Percentiles rank a stretch among this genome's conserved stretches.
phyloP scores from a whole-genome alignment of 805 yeast genomes.

The Kluyveromyces lactis region DNA sequence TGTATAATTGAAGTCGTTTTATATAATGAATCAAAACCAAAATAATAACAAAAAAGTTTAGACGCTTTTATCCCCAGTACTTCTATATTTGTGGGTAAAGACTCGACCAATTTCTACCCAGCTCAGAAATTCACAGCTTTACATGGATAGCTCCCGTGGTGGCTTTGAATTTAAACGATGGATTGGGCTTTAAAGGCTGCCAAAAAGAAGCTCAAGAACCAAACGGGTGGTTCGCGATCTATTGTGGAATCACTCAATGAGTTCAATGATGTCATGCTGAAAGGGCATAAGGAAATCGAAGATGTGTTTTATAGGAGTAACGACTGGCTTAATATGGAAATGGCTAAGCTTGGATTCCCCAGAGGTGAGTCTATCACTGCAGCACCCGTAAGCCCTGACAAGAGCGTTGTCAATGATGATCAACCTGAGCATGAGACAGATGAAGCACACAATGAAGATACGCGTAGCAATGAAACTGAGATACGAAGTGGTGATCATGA shows the following conservation, averaged over 20 bases:
- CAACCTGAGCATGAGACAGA: background rate
- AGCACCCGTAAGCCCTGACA: constrained; percentile 2
- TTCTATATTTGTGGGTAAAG: background rate
- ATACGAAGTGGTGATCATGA: background rate
- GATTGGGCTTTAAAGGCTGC: constrained; percentile 28
- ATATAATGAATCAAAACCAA: background rate
- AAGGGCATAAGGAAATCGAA: constrained; percentile 17
- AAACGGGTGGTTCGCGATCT: constrained; percentile 26
- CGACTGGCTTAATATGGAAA: constrained; percentile 17
- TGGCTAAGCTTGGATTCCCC: constrained; percentile 3
- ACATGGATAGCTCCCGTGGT: no score
- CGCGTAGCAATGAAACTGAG: background rate
- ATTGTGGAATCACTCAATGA: constrained; percentile 25
- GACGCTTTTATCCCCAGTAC: background rate
- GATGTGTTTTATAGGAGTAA: constrained; percentile 11
- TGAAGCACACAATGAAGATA: background rate
- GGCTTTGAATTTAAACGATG: constrained; percentile 10
- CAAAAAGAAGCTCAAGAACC: constrained; percentile 18
- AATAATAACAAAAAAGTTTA: background rate
- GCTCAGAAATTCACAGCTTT: no score
- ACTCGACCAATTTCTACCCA: no score
- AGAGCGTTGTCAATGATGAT: background rate
- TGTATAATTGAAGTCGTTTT: background rate
- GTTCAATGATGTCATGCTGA: constrained; percentile 17
- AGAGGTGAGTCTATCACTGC: background rate